Base-by-base conservation (phyloP, 768 basidiomycete genomes). In the Suillus placidus region DNA sequence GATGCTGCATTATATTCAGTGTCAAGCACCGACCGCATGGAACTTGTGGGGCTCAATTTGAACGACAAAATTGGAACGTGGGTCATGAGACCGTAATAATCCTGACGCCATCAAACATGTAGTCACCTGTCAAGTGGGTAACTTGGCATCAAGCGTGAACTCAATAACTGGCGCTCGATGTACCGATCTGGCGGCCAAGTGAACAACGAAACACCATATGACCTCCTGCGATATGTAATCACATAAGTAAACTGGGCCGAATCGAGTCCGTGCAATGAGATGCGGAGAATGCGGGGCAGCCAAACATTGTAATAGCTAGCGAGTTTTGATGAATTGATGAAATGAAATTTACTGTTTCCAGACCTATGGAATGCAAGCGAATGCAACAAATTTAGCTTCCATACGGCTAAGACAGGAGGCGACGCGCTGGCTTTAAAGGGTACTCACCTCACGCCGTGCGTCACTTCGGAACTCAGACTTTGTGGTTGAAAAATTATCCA, bases 21-120 rank as follows among this genome's bases (percentile, higher is more conserved):
- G 10, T 52, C 54, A 51, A 40, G 60, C 23, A 45, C 64, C 66
- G 54, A 60, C 66, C 72, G 64, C 63, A 54, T 66, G 35, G 63
- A 40, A 23, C 62, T 51, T 6, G 61, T 62, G 54, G 66, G 40
- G 58, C 60, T 30, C 32, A 43, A 62, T 16, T 52, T 37, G 26
- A 60, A 49, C 37, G 2, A 18, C 60, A 64, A 67, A 67, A 26
- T 49, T 23, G 42, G 62, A 40, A 45, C 63, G 47, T 52, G 57
- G 23, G 26, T 63, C 63, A 60, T 47, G 56, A 43, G 69, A 60
- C 55, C 62, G 62, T 57, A 43, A 58, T 2, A 4, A 10, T 38
- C 1, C 38, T 35, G 52, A 45, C 38, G 49, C 38, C 49, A 45
- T 60, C 58, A 40, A n/a, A 34, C 30, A 18, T 32, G 51, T 9